These are phyloP conservation scores for Exophiala viscosa DNA, from an alignment of 2,329 filamentous ascomycete species.

Conservation along the genomic window DNA sequence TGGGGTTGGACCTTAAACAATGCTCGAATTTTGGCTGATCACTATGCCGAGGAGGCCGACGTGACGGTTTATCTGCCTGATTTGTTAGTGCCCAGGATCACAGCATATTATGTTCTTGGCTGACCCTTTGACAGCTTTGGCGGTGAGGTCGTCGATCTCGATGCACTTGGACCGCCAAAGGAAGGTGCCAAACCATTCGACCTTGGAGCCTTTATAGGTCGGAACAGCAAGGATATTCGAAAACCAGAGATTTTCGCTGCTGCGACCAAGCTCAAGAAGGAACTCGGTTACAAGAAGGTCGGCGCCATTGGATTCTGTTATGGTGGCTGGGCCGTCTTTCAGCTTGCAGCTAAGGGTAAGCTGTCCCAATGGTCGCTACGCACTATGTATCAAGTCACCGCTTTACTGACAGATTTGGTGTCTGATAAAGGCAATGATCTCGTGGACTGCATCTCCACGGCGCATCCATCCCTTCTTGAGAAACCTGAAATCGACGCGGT, in stretches of 20 bases:
- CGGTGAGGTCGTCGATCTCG: constrained; percentile 33
- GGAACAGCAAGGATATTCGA: constrained; percentile 2
- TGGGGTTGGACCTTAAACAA: constrained; percentile 47
- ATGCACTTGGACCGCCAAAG: constrained; percentile 31
- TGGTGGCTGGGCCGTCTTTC: constrained; percentile 46
- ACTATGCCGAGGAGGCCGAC: constrained; percentile 42
- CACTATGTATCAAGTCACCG: background rate
- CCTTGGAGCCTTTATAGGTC: constrained; percentile 28
- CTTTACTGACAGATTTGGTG: background rate
- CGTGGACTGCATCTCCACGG: constrained; percentile 46
- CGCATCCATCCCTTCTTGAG: constrained; percentile 44
- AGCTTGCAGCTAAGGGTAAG: constrained; percentile 39
- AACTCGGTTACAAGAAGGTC: constrained; percentile 38
- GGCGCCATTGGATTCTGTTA: constrained; percentile 49
- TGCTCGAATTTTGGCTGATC: constrained; percentile 43
- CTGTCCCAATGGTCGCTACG: background rate
- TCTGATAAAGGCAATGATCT: constrained; percentile 27
- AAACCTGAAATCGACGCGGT: constrained; percentile 47
- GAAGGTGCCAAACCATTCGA: constrained; percentile 35
- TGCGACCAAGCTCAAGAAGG: constrained; percentile 35
- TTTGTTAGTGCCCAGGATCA: constrained; percentile 18
- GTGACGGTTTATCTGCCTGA: constrained; percentile 45
- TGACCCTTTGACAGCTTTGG: constrained; percentile 27
- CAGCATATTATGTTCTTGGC: background rate
- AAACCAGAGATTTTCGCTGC: constrained; percentile 35